These are phyloP conservation scores for Phytophthora tentaculata DNA, from an alignment of 352 stramenopile species.

Conservation along the genomic window DNA sequence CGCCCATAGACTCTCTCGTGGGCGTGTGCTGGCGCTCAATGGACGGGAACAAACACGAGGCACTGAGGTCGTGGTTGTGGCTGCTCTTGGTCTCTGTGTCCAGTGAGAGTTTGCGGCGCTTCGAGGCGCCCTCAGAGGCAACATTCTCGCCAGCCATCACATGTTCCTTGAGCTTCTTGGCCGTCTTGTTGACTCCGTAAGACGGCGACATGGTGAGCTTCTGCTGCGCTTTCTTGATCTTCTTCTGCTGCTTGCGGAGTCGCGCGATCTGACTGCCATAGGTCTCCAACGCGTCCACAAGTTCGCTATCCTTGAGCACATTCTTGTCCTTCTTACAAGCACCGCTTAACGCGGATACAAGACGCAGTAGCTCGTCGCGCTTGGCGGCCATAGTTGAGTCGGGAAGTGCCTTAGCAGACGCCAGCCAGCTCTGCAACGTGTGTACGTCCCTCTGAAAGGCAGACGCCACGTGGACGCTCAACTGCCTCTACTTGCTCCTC, in stretches of 20 bases:
- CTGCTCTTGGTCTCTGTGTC: constrained; percentile 23
- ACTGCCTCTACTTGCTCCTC: constrained; percentile 16
- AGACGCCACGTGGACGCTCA: constrained; percentile 2
- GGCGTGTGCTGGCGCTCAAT: constrained; percentile 41
- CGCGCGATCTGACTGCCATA: constrained; percentile 62
- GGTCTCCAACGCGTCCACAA: constrained; percentile 70
- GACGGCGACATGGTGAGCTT: constrained; percentile 25
- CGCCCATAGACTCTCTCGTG: constrained; percentile 30
- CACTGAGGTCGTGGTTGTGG: constrained; percentile 17
- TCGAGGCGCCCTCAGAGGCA: constrained; percentile 30
- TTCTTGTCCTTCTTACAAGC: constrained; percentile 67
- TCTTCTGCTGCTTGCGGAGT: constrained; percentile 43
- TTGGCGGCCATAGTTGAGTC: constrained; percentile 25
- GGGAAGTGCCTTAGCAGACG: constrained; percentile 5
- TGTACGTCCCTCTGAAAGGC: neutral
- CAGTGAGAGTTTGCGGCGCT: constrained; percentile 56
- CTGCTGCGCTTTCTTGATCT: constrained; percentile 21
- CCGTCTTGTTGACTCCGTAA: constrained; percentile 32
- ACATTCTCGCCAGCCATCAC: constrained; percentile 30
- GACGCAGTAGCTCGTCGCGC: constrained; percentile 45
- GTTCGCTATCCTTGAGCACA: constrained; percentile 68
- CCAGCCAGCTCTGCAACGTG: constrained; percentile 7
- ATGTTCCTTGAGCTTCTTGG: constrained; percentile 49
- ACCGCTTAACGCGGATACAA: constrained; percentile 64
- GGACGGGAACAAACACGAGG: constrained; percentile 37